Conservation (phyloP, 1,284 basidiomycete species). For the Gymnopus androsaceus region DNA sequence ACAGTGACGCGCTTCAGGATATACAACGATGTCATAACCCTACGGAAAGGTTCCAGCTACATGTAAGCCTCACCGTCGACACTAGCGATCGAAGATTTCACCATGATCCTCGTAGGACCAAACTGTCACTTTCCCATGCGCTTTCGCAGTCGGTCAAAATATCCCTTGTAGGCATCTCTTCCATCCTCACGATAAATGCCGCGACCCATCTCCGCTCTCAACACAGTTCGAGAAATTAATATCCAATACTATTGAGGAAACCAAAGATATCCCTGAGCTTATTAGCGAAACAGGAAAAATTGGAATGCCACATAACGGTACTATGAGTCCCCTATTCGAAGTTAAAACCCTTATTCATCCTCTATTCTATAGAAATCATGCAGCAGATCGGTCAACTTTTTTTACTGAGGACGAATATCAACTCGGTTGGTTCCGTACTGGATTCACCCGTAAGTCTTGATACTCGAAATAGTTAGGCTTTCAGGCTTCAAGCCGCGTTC, state of each 20-base stretch:
- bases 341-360: neutral
- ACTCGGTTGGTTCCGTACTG: slow-evolving; percentile 92
- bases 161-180: slow-evolving; percentile 61
- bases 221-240: slow-evolving; percentile 88
- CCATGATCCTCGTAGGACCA: slow-evolving; percentile 70
- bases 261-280: slow-evolving; percentile 93
- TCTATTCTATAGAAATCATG: slow-evolving; percentile 79
- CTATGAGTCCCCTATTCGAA: slow-evolving; percentile 13
- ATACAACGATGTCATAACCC: slow-evolving; percentile 97
- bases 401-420: slow-evolving; percentile 92
- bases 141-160: slow-evolving; percentile 97
- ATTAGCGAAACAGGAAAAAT: slow-evolving; percentile 96
- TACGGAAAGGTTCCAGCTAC: slow-evolving; percentile 92
- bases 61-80: slow-evolving; percentile 65
- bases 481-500: too few relatives aligned
- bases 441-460: slow-evolving; percentile 80
- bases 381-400: slow-evolving; percentile 96
- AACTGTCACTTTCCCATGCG: slow-evolving; percentile 92
- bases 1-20: slow-evolving; percentile 55
- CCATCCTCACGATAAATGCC: neutral
- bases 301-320: slow-evolving; percentile 80
- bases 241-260: slow-evolving; percentile 92
- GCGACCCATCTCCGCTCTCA: slow-evolving; percentile 1
- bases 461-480: slow-evolving; percentile 2
- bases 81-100: slow-evolving; percentile 3